Conservation (phyloP, 108 stramenopile genomes). For the Asterionellopsis glacialis region DNA sequence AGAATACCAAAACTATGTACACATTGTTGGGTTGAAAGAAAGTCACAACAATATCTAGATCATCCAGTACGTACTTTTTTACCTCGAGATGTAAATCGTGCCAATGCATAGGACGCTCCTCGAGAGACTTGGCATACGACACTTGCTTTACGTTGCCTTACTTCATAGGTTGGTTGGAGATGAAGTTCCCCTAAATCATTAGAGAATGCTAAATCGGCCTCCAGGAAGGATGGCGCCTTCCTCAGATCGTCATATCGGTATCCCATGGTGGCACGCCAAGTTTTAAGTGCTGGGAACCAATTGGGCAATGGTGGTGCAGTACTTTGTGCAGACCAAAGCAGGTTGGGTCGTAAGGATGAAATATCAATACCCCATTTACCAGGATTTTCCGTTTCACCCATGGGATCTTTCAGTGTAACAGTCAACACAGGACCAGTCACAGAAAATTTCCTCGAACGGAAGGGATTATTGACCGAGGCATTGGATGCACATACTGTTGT, state of each 20-base stretch:
- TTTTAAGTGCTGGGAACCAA: conserved; percentile 36
- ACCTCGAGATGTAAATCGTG: conserved; percentile 8
- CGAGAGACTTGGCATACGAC: conserved; percentile 13
- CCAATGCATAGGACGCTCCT: conserved; percentile 22
- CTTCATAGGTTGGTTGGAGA: conserved; percentile 27
- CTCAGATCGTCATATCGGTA: conserved; percentile 25
- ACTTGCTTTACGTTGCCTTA: conserved; percentile 7
- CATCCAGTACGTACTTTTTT: conserved; percentile 1
- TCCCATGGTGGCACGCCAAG: conserved; percentile 18
- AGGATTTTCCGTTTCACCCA: background rate
- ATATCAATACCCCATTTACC: conserved; percentile 20
- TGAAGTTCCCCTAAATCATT: conserved; percentile 8
- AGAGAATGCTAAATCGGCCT: conserved; percentile 17
- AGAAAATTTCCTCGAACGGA: conserved; percentile 12
- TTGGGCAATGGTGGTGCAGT: conserved; percentile 22
- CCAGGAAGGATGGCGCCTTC: conserved; percentile 20
- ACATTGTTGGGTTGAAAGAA: too few relatives aligned
- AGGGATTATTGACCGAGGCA: background rate
- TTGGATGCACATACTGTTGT: too few relatives aligned
- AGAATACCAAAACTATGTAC: too few relatives aligned
- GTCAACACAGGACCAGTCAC: conserved; percentile 29
- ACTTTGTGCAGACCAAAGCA: conserved; percentile 20
- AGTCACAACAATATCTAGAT: too few relatives aligned
- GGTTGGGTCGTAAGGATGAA: conserved; percentile 22
- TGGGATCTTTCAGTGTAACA: conserved; percentile 37